Conservation (phyloP, 768 basidiomycete species). For the Mycena haematopus region DNA sequence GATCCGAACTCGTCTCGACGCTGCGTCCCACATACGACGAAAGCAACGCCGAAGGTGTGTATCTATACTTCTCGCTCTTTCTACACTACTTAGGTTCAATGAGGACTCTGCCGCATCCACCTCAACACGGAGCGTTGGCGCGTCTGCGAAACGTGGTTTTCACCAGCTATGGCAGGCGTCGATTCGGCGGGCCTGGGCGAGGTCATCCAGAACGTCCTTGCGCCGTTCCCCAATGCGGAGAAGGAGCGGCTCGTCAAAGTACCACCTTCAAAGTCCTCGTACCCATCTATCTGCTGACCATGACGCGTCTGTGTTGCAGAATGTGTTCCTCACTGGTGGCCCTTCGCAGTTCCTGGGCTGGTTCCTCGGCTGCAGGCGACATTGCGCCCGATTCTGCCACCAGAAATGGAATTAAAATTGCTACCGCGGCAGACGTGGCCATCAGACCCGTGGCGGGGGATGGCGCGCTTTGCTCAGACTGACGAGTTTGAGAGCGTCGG, state of each 20-base stretch:
- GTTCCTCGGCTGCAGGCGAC: slow-evolving; percentile 68
- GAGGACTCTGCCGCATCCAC: slow-evolving; percentile 79
- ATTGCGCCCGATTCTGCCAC: slow-evolving; percentile 85
- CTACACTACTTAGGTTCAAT: not conserved
- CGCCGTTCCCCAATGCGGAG: slow-evolving; percentile 70
- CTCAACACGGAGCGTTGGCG: slow-evolving; percentile 90
- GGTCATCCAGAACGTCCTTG: slow-evolving; percentile 83
- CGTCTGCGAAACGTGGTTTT: slow-evolving; percentile 92
- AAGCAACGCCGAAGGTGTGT: slow-evolving; percentile 66
- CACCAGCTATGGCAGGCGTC: slow-evolving; percentile 91
- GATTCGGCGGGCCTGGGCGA: slow-evolving; percentile 97
- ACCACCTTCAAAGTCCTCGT: slow-evolving; percentile 24
- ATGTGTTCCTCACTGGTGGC: slow-evolving; percentile 88
- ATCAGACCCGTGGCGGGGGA: slow-evolving; percentile 90
- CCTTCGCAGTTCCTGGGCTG: slow-evolving; percentile 77
- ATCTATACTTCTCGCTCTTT: not conserved
- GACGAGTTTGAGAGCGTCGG: slow-evolving; percentile 58
- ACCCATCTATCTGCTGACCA: not conserved
- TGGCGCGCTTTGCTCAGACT: slow-evolving; percentile 78
- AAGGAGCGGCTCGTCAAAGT: slow-evolving; percentile 81
- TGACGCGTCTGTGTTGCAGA: slow-evolving; percentile 58
- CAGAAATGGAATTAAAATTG: slow-evolving; percentile 75
- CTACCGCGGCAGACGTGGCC: slow-evolving; percentile 67
- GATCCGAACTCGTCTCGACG: slow-evolving; percentile 85
- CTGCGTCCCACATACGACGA: slow-evolving; percentile 85